Base-by-base conservation (phyloP, 75 land plant genomes). In the Ceratopteris richardii region DNA sequence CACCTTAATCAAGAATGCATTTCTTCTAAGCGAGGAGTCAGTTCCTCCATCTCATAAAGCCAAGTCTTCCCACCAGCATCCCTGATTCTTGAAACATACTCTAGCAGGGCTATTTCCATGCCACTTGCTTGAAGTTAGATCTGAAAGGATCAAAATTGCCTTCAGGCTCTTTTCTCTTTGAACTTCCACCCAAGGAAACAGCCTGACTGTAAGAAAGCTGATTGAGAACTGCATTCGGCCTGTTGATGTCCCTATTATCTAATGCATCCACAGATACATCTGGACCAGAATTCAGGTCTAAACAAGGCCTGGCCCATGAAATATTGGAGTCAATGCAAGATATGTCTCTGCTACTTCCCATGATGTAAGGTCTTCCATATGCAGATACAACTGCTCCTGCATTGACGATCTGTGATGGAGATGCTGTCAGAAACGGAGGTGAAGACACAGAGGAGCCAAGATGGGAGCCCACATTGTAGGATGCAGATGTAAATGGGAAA, bases 231-330 rank as follows among this genome's bases (percentile, higher is more conserved):
- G 55, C 58, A 7, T 48, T 16, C 21, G 79, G 77, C 39, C 70
- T 54, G 22, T 5, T 46, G 22, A 5, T 18, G 3, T 33, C 37
- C 17, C 50, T 46, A 21, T 5, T 5, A 46, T 46, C 50, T 40
- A 14, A 40, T 6, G 14, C 2, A 18, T 18, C 22, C 22, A 30
- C 51, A 13, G 61, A 14, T 2, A 48, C 29, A 6, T 56, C 58
- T 31, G 76, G 70, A 10, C 90, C 90, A 25, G 83, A 66, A 67
- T 90, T 93, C 37, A 93, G 53, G 51, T 93, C 96, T 47, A 89
- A 54, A 54, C 69, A 74, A 33, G 80, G 74, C n/a, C 81, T 80
- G 17, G 64, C 54, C 31, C 75, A 67, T 24, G 57, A 67, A 30
- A 54, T 60, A 30, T 17, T 46, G 26, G 71, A 70, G 50, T 52